A percentile compares a stretch with the other conserved stretches of the same genome.
Evolutionary conservation across 1,139 yeast genomes (phyloP).

Genomic region (Yamadazyma diddensiae): DNA sequence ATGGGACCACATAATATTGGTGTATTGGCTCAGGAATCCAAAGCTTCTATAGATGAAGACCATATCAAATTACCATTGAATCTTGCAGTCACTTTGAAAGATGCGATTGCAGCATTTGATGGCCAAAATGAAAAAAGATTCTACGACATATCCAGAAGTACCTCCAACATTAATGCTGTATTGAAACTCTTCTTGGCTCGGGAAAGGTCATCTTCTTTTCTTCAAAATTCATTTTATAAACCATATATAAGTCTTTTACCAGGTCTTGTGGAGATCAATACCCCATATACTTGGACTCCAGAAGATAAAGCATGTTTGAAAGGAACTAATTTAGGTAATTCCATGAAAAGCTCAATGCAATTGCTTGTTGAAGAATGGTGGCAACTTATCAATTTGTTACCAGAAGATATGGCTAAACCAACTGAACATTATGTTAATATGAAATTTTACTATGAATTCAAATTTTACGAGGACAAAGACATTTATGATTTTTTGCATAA

Average conservation of each 20-base stretch:
- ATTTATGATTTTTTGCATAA: slow-evolving; percentile 25
- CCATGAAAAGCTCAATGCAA: slow-evolving; percentile 33
- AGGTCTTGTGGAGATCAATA: slow-evolving; percentile 37
- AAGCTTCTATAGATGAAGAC: slow-evolving; percentile 11
- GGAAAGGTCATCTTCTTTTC: slow-evolving; percentile 19
- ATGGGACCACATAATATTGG: slow-evolving; percentile 33
- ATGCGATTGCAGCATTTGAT: slow-evolving; percentile 43
- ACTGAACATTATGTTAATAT: slow-evolving; percentile 36
- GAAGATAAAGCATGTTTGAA: slow-evolving; percentile 48
- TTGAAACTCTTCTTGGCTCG: slow-evolving; percentile 48
- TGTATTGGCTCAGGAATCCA: slow-evolving; percentile 24
- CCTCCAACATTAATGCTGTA: slow-evolving; percentile 38
- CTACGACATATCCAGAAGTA: slow-evolving; percentile 16
- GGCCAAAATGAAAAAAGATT: slow-evolving; percentile 15
- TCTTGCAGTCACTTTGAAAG: slow-evolving; percentile 37
- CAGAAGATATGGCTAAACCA: slow-evolving; percentile 33
- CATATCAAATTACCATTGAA: slow-evolving; percentile 35
- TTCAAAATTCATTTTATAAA: slow-evolving; percentile 24
- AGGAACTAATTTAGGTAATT: slow-evolving; percentile 56
- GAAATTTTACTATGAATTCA: slow-evolving; percentile 48
- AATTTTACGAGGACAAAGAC: slow-evolving; percentile 42
- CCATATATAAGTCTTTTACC: slow-evolving; percentile 68
- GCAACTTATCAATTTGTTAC: slow-evolving; percentile 33
- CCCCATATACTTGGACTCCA: slow-evolving; percentile 65
- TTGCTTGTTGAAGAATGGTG: slow-evolving; percentile 53